A percentile compares a stretch with the other conserved stretches of the same genome.
Evolutionary conservation across 352 stramenopile species (phyloP).

Genomic region (Pythium rhizo-oryzae): DNA sequence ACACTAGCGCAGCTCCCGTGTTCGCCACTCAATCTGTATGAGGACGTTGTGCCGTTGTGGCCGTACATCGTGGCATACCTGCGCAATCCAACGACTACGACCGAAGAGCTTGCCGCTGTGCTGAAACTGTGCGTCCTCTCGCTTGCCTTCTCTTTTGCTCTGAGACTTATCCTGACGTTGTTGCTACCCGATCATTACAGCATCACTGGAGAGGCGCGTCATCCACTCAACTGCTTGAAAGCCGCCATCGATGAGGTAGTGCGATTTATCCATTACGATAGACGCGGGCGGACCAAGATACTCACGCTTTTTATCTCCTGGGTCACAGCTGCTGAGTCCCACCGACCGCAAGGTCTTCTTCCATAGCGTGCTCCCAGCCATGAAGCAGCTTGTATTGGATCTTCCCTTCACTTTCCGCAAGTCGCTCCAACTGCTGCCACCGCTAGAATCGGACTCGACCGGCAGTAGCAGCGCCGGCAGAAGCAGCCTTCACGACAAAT

Average conservation of each 20-base stretch:
- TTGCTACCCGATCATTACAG: constrained; percentile 9
- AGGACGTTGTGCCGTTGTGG: constrained; percentile 61
- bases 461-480: background rate
- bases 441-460: constrained; percentile 11
- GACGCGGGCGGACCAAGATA: background rate
- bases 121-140: constrained; percentile 45
- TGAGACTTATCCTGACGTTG: background rate
- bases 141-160: background rate
- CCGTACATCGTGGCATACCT: constrained; percentile 63
- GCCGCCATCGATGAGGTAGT: constrained; percentile 23
- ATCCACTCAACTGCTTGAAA: constrained; percentile 22
- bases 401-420: constrained; percentile 54
- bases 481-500: background rate
- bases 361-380: constrained; percentile 43
- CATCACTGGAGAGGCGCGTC: constrained; percentile 1
- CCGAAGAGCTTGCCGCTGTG: constrained; percentile 36
- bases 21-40: constrained; percentile 37
- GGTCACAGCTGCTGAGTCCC: constrained; percentile 41
- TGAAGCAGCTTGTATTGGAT: constrained; percentile 48
- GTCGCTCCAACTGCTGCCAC: constrained; percentile 42
- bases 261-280: background rate
- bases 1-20: constrained; percentile 44
- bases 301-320: background rate
- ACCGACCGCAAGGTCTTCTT: constrained; percentile 47
- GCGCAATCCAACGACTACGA: constrained; percentile 41